Evolutionary conservation across 352 stramenopile genomes (phyloP), one percentile per base, ranked within the genome.

Genomic region (Globisporangium canariense): DNA sequence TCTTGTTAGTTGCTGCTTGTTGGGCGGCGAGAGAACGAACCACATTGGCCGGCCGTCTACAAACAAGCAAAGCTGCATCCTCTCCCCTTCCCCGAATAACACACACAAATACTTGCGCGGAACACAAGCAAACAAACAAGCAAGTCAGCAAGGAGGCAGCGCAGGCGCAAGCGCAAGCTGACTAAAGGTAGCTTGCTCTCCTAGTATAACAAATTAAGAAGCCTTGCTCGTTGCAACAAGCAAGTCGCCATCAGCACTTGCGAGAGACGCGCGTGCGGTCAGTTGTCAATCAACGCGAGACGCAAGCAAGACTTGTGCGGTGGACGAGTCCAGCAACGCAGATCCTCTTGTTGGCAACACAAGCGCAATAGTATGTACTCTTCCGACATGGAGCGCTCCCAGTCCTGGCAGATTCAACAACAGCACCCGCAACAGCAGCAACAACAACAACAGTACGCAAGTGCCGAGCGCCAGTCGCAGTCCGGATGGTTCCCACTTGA

Each of bases 401-500:
- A 47, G 22, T 50, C 58, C 32, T 64, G 58, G 58, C 58, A 64
- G 58, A 30, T 57, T 10, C 58, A 55, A 22, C 58, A 64, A 3
- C 58, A 62, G 16, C 56, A 60, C 7, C 54, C 50, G 10, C 57
- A 62, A 25, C 57, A 63, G 9, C 58, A 52, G 40, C 57, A 62
- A 54, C 49, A 54, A 4, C 16, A 53, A 36, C 49, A 54, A 5
- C 30, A 22, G 32, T 73, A 68, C 22, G 53, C 69, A 16, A 58
- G 25, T 10, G 9, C 13, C 18, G 51, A 67, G 36, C 60, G 40
- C 0, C 72, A 77, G 40, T 75, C 67, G 9, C 77, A 89, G 60
- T 60, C 79, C 28, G 79, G 76, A 4, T 89, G 79, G 79, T 89
- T 85, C 58, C 76, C 75, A 9, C 66, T 89, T 16, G 69, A 86